phyloP scores from a whole-genome alignment of 2,329 filamentous ascomycete species.

The Coleophoma eucalyptorum region DNA sequence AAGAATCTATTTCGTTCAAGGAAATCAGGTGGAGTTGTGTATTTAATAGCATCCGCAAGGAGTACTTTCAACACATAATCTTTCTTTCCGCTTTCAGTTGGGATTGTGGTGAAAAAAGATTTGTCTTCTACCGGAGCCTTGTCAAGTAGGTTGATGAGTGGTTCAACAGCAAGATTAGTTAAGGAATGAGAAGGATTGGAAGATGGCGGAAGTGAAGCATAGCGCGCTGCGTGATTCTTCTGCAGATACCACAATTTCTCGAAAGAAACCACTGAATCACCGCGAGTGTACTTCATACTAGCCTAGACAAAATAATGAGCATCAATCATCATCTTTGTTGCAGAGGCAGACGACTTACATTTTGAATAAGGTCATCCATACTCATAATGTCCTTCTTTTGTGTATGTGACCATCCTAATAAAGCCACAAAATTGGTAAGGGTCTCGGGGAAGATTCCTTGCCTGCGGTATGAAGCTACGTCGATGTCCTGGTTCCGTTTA shows the following conservation, averaged over 20 bases:
- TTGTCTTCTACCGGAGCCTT: constrained; percentile 21
- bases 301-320: constrained; percentile 46
- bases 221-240: constrained; percentile 49
- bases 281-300: constrained; percentile 83
- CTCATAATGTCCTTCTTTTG: constrained; percentile 66
- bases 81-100: constrained; percentile 29
- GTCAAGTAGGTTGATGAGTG: constrained; percentile 15
- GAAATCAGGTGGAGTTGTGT: constrained; percentile 51
- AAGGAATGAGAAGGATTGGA: constrained; percentile 17
- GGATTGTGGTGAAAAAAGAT: constrained; percentile 16
- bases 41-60: constrained; percentile 51
- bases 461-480: constrained; percentile 51
- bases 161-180: constrained; percentile 20
- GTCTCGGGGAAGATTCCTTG: constrained; percentile 59
- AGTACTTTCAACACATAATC: constrained; percentile 48
- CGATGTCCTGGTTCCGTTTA: constrained; percentile 71
- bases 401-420: constrained; percentile 79
- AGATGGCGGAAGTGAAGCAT: constrained; percentile 12
- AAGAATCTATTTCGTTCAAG: constrained; percentile 52
- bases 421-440: constrained; percentile 76
- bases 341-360: constrained; percentile 41
- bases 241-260: constrained; percentile 82
- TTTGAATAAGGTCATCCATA: constrained; percentile 65
- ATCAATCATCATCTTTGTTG: constrained; percentile 1
- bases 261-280: constrained; percentile 78